These are phyloP conservation scores for Haemoproteus tartakovskyi DNA, from an alignment of 169 alveolate species.

Conservation along the genomic window DNA sequence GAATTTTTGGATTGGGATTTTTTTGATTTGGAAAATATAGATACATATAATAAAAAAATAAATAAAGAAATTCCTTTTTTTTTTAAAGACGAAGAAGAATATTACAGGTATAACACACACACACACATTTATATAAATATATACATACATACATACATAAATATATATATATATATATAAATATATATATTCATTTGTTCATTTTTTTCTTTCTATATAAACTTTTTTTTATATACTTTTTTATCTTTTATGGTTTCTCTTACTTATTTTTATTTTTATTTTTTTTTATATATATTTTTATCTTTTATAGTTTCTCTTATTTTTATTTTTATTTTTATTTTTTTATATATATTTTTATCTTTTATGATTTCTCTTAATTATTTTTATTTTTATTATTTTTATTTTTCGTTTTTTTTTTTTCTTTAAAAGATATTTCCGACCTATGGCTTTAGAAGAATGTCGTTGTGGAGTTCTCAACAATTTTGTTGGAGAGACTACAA, in stretches of 20 bases:
- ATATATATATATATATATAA: background rate
- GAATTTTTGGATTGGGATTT: slow-evolving; percentile 61
- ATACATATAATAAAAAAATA: slow-evolving; percentile 24
- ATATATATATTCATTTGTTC: background rate
- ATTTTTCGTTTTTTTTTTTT: background rate
- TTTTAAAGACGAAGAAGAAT: slow-evolving; percentile 31
- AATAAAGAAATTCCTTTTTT: slow-evolving; percentile 36
- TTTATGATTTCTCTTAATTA: background rate
- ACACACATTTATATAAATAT: background rate
- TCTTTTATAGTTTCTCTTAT: background rate
- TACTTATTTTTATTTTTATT: too few species aligned
- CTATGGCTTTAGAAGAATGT: slow-evolving; percentile 59
- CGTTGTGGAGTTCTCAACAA: slow-evolving; percentile 33
- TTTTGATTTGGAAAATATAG: slow-evolving; percentile 20
- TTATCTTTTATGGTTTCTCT: background rate
- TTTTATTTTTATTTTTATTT: background rate
- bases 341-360: too few species aligned
- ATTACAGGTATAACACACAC: slow-evolving; percentile 5
- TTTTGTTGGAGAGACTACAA: slow-evolving; percentile 23
- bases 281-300: too few species aligned
- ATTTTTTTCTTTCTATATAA: background rate
- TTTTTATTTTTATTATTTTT: background rate
- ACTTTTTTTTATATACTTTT: background rate
- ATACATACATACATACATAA: background rate
- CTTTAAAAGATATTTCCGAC: slow-evolving; percentile 45